Conservation (phyloP, 2,329 filamentous ascomycete genomes). For the Aspergillus versicolor region DNA sequence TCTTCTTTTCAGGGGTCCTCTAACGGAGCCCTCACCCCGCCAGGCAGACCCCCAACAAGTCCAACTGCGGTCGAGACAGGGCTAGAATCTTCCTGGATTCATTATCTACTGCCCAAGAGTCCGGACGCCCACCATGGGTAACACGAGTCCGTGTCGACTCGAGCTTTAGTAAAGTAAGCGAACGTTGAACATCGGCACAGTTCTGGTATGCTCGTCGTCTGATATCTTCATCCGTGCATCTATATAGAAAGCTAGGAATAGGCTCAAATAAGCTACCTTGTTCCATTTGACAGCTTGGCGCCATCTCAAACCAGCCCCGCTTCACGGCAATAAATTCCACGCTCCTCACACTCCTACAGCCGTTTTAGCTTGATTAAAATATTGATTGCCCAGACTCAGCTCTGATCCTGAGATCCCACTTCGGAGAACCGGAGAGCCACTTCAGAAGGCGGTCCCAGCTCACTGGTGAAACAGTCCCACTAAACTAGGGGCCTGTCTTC, state of each 20-base stretch:
- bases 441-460: not conserved
- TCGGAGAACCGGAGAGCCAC: not conserved
- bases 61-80: not conserved
- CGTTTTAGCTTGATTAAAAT: not conserved
- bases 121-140: too few relatives aligned
- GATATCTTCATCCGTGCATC: not conserved
- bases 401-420: not conserved
- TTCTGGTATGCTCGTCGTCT: not conserved
- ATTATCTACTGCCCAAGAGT: too few relatives aligned
- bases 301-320: not conserved
- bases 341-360: not conserved
- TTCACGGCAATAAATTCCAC: not conserved
- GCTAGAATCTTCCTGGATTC: too few relatives aligned
- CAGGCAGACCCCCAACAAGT: not conserved
- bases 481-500: not conserved
- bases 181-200: not conserved
- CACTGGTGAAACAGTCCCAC: constrained; percentile 8
- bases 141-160: too few relatives aligned
- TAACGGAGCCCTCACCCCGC: not conserved
- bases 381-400: not conserved
- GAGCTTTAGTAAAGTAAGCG: too few relatives aligned
- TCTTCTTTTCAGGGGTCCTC: not conserved
- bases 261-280: not conserved
- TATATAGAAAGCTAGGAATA: not conserved
- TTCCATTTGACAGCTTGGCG: not conserved